Evolutionary conservation across 352 stramenopile species (phyloP).

Genomic region (Globisporangium splendens): DNA sequence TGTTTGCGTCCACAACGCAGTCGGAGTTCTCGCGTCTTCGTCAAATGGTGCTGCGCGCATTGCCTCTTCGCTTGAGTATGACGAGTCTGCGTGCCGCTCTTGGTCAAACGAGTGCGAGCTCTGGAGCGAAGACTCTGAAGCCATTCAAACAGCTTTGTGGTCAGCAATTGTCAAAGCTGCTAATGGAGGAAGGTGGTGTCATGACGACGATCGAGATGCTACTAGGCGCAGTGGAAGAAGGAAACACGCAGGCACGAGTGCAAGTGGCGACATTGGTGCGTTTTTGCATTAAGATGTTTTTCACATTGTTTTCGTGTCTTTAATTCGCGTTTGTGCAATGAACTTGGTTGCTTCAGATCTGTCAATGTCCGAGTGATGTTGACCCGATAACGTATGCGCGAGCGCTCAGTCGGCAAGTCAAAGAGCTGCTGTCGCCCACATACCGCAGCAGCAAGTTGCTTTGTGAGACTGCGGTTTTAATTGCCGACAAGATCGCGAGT

Average conservation of each 20-base stretch:
- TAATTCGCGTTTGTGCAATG: background rate
- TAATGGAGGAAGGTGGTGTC: conserved; percentile 73
- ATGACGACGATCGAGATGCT: conserved; percentile 82
- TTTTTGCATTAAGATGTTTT: background rate
- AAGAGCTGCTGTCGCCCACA: conserved; percentile 39
- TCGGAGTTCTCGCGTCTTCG: conserved; percentile 33
- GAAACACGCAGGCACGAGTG: conserved; percentile 81
- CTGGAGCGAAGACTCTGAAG: conserved; percentile 14
- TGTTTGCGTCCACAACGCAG: conserved; percentile 14
- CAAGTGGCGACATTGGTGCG: conserved; percentile 69
- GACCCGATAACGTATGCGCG: conserved; percentile 37
- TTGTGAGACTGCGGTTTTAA: conserved; percentile 62
- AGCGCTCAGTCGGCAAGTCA: conserved; percentile 52
- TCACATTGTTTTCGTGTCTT: background rate
- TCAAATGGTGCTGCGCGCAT: conserved; percentile 36
- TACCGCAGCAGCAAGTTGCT: conserved; percentile 67
- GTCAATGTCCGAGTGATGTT: conserved; percentile 51
- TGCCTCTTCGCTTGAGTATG: conserved; percentile 74
- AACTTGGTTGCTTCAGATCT: conserved; percentile 37
- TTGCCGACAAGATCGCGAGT: conserved; percentile 52
- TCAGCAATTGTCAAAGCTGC: conserved; percentile 45
- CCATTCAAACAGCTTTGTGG: conserved; percentile 68
- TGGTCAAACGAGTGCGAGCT: conserved; percentile 28
- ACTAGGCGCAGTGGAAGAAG: conserved; percentile 67
- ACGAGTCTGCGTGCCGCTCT: conserved; percentile 65